phyloP scores from a whole-genome alignment of 2,329 filamentous ascomycete genomes.

The Fusarium staphyleae region DNA sequence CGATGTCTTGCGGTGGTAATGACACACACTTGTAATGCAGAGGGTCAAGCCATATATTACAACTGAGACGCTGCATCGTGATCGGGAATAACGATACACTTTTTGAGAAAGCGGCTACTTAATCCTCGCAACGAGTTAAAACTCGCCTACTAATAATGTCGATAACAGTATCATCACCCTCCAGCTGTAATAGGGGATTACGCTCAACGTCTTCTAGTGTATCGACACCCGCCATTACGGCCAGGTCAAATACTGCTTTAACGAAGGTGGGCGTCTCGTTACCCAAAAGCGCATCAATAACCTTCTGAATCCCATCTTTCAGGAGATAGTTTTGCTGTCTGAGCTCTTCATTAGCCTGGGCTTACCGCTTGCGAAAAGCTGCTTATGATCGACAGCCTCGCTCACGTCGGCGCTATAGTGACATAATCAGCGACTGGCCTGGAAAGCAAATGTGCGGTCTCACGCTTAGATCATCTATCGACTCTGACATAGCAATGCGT shows the following conservation, averaged over 20 bases:
- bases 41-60: conserved; percentile 21
- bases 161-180: neutral
- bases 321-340: conserved; percentile 30
- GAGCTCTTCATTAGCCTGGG: conserved; percentile 25
- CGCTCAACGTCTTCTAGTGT: neutral
- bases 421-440: neutral
- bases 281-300: conserved; percentile 2
- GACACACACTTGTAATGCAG: conserved; percentile 18
- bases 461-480: conserved; percentile 6
- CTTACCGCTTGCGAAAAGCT: conserved; percentile 43
- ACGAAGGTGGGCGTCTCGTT: conserved; percentile 16
- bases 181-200: too few relatives aligned
- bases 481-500: neutral
- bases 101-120: neutral
- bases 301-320: conserved; percentile 3
- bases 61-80: neutral
- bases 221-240: conserved; percentile 11
- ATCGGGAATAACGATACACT: neutral
- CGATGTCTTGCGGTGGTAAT: conserved; percentile 24
- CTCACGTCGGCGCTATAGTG: conserved; percentile 37
- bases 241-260: conserved; percentile 7
- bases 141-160: neutral
- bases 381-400: conserved; percentile 43
- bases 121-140: neutral
- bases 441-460: neutral